Base-by-base conservation (phyloP, 176 grass and related monocot species). In the Themeda triandra region DNA sequence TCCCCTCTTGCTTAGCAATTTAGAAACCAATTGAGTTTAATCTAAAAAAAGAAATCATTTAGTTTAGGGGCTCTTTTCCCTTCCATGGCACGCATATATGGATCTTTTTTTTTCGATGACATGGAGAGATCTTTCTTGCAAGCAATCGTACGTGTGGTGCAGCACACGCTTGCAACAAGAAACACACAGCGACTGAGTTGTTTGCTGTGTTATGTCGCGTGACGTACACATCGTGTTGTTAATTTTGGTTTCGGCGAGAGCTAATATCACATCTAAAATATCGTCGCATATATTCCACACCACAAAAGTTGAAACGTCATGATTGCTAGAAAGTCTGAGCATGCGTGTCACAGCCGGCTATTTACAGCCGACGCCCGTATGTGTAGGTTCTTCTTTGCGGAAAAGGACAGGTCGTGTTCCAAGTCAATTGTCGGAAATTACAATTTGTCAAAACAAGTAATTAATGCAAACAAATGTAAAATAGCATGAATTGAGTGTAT, bases 81-180 rank as follows among this genome's bases (percentile, higher is more conserved):
- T 72, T 86, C 4, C 10, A 51, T 71, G 37, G 21, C 54, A 85
- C 65, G 46, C 64, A 62, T 41, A 36, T 24, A n/a, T 69, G 39
- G 40, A n/a, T n/a, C n/a, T n/a, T n/a, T n/a, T n/a, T n/a, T n/a
- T n/a, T n/a, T n/a, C n/a, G n/a, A n/a, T n/a, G n/a, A n/a, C n/a
- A n/a, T n/a, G n/a, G 24, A 17, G 17, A 66, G 33, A 48, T 33
- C 63, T 68, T 68, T 80, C 78, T 68, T 80, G 77, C 77, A 80
- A 80, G 78, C 78, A 80, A 68, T 63, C 24, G 63, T 39, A 39
- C 37, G 37, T 67, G 78, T n/a, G 48, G 12, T 76, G 10, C 49
- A 36, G 23, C 29, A n/a, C 29, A 25, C 64, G 48, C 4, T 31
- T 15, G 14, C 59, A 69, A 11, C 49, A 60, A 63, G 51, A 46